Base-by-base conservation (phyloP, 2,329 filamentous ascomycete genomes). In the Chaetoscypha palmicola region DNA sequence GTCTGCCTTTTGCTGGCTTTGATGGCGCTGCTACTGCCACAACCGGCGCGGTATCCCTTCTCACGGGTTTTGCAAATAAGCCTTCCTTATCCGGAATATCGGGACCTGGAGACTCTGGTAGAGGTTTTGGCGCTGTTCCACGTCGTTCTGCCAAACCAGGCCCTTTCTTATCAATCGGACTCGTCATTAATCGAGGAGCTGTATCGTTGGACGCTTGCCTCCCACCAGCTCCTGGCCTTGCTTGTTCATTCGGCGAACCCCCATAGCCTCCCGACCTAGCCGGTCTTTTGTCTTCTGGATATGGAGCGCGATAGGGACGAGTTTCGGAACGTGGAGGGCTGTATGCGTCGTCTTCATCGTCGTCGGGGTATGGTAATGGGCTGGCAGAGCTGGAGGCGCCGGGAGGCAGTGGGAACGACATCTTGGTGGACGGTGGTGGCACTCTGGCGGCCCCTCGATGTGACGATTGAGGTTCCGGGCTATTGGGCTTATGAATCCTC, bases 21-120 rank as follows among this genome's bases (percentile, higher is more conserved):
- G 24, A 7, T 28, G 24, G 24, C 7, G 24, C 7, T 41, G 45
- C 43, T 14, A 38, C 47, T 33, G 51, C 40, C 31, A 46, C 24
- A 23, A 47, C 38, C 48, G 44, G 65, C 62, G 52, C 67, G 7
- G n/a, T n/a, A 69, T 55, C 69, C 71, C 53, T 64, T 65, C 64
- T 53, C 2, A 54, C 50, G 17, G 48, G 42, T 44, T 80, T 81
- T 48, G 86, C 83, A 63, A 94, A 94, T 41, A 94, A 68, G n/a
- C 79, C 84, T 43, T 88, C 81, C 57, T 82, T 83, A 50, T 92
- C 86, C 19, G 78, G 76, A n/a, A 73, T 71, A 48, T 84, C 83
- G 16, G 86, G 83, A 34, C 83, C 88, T 14, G 84, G 81, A 1
- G 89, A 90, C 50, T 90, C 88, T 45, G 88, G 84, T 38, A 95